phyloP scores from a whole-genome alignment of 352 stramenopile species.

The Phytophthora crassamura region DNA sequence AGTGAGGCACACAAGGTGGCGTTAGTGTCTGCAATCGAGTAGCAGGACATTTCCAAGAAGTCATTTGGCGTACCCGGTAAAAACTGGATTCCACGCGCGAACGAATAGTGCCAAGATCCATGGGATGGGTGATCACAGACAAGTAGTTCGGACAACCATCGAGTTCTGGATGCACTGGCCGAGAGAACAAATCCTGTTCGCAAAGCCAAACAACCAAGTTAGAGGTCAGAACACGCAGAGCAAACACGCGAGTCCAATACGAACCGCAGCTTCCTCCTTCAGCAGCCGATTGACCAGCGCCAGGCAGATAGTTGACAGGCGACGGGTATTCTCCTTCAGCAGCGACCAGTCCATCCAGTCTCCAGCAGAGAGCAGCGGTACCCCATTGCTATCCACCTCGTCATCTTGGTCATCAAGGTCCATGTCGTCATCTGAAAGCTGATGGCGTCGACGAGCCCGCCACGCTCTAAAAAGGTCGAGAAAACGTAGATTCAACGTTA shows the following conservation, averaged over 20 bases:
- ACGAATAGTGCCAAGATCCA: conserved; percentile 88
- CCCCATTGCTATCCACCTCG: conserved; percentile 24
- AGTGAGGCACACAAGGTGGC: conserved; percentile 16
- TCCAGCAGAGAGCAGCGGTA: conserved; percentile 12
- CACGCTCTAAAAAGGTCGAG: conserved; percentile 58
- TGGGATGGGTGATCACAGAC: conserved; percentile 80
- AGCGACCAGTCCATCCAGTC: conserved; percentile 81
- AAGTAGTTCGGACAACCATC: conserved; percentile 89
- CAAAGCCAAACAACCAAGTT: conserved; percentile 9
- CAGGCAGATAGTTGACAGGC: conserved; percentile 64
- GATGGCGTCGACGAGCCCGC: conserved; percentile 63
- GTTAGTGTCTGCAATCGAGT: conserved; percentile 7
- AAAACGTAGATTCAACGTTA: conserved; percentile 6
- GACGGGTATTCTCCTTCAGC: conserved; percentile 46
- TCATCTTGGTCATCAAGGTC: conserved; percentile 47
- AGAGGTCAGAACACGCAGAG: conserved; percentile 1
- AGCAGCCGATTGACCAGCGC: conserved; percentile 68
- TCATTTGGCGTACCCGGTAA: conserved; percentile 62
- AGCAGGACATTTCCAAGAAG: background rate
- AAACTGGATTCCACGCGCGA: conserved; percentile 58
- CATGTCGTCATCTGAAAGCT: conserved; percentile 55
- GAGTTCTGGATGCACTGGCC: conserved; percentile 81
- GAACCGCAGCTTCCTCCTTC: conserved; percentile 78
- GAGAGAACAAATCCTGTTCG: conserved; percentile 78
- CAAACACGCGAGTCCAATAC: conserved; percentile 10